Conservation (phyloP, 805 yeast species). For the Maudiozyma bulderi region DNA sequence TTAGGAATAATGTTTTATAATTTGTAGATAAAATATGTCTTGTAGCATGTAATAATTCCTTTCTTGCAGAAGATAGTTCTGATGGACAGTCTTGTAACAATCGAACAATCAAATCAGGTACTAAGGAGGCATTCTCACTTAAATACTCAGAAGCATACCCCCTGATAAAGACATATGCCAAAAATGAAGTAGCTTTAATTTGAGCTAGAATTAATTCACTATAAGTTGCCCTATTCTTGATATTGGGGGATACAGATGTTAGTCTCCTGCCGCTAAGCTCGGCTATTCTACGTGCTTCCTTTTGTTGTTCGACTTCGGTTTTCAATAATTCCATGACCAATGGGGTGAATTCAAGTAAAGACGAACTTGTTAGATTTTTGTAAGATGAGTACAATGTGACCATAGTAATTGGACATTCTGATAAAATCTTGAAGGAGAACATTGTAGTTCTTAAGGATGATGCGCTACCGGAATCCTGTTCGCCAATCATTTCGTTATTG, state of each 20-base stretch:
- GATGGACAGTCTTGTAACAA: constrained; percentile 92
- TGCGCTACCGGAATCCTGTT: background rate
- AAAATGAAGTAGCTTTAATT: constrained; percentile 89
- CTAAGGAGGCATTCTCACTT: constrained; percentile 44
- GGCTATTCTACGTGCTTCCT: constrained; percentile 48
- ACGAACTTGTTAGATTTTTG: constrained; percentile 59
- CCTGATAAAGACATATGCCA: constrained; percentile 85
- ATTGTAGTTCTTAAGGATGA: constrained; percentile 57
- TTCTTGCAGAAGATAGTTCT: constrained; percentile 82
- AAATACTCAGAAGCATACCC: constrained; percentile 65
- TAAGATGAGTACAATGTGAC: constrained; percentile 85
- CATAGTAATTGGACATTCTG: constrained; percentile 96
- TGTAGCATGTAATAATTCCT: constrained; percentile 87
- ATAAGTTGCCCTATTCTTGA: constrained; percentile 67
- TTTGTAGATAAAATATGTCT: constrained; percentile 91
- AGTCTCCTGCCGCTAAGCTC: constrained; percentile 48
- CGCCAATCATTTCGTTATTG: background rate
- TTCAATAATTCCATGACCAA: constrained; percentile 64
- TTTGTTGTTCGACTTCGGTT: constrained; percentile 77
- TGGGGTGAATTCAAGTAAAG: constrained; percentile 72
- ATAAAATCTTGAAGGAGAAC: constrained; percentile 78
- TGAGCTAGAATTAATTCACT: constrained; percentile 88
- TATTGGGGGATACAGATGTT: constrained; percentile 64
- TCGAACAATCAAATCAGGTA: constrained; percentile 82
- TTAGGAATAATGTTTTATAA: constrained; percentile 68